Evolutionary conservation across 805 yeast genomes (phyloP), one percentile per base, ranked within the genome.

Genomic region (Pichia occidentalis): DNA sequence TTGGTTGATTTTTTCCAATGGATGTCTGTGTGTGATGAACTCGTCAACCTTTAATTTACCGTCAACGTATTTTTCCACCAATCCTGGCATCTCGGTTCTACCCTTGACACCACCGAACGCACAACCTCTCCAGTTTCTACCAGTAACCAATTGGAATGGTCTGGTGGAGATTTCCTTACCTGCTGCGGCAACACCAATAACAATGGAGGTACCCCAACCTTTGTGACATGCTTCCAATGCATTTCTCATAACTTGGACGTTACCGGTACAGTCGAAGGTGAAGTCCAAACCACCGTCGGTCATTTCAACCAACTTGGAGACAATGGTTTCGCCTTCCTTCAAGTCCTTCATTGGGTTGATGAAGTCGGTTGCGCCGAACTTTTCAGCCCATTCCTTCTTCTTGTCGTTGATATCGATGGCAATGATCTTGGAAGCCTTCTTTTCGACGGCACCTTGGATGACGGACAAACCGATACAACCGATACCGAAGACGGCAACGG

Each of bases 31-130:
- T 22, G 98, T 92, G 56, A 92, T 84, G 65, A 86, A 92, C 61
- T 92, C 96, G 56, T 87, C 95, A 47, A 90, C 95, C 71, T 81
- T 85, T 58, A 90, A 70, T 49, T 68, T 71, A 50, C 95, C 95
- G 30, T 65, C 63, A 69, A 84, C 63, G 65, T 90, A 90, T 60
- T 83, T 88, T 42, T 85, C 80, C 41, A 92, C 95, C 42, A 88
- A 71, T 16, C 78, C 85, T 35, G 95, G 97, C 70, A 92, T 75
- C 69, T 92, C 96, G 28, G 95, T 60, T 70, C 97, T 83, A 59
- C 98, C 97, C 68, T 92, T 92, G 58, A 92, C 87, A 62, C 97
- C 98, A 56, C 99, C 99, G 53, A 86, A 92, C n/a, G 99, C 99
- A 57, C 95, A 85, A 54, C 99, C 99, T 63, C 77, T 84, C 97